Conservation (phyloP, 768 basidiomycete species). For the Russula sp. region DNA sequence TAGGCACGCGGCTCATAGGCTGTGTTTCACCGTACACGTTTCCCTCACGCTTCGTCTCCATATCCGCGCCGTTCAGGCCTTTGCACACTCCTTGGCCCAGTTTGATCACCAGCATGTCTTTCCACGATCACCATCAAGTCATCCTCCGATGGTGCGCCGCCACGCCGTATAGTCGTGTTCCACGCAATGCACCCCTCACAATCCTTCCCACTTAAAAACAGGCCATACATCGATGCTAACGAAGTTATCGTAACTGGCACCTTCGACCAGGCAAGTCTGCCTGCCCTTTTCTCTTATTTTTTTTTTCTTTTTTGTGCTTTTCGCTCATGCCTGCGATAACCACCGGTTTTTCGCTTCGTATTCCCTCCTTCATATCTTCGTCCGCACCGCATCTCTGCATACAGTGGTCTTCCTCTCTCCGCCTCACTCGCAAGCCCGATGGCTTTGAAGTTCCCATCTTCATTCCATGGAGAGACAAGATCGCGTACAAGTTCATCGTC, state of each 20-base stretch:
- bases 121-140: conserved; percentile 19
- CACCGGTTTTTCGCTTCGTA: conserved; percentile 21
- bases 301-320: not conserved
- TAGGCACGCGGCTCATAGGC: conserved; percentile 1
- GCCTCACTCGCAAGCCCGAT: conserved; percentile 27
- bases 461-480: conserved; percentile 28
- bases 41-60: not conserved
- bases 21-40: conserved; percentile 7
- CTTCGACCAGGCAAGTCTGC: conserved; percentile 25
- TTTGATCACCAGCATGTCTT: conserved; percentile 3
- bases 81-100: not conserved
- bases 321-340: conserved; percentile 21
- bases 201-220: conserved; percentile 11
- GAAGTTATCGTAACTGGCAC: conserved; percentile 25
- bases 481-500: conserved; percentile 34
- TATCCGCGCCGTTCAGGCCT: not conserved
- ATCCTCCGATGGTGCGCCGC: conserved; percentile 17
- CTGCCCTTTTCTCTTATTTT: not conserved
- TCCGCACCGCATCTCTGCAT: conserved; percentile 19
- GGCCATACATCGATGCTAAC: conserved; percentile 22
- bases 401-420: conserved; percentile 29
- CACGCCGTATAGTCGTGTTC: conserved; percentile 16
- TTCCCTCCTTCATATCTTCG: conserved; percentile 21
- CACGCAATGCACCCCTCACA: not conserved
- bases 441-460: conserved; percentile 29